Evolutionary conservation across 2,329 filamentous ascomycete genomes (phyloP).

Genomic region (Drechslera avenae): DNA sequence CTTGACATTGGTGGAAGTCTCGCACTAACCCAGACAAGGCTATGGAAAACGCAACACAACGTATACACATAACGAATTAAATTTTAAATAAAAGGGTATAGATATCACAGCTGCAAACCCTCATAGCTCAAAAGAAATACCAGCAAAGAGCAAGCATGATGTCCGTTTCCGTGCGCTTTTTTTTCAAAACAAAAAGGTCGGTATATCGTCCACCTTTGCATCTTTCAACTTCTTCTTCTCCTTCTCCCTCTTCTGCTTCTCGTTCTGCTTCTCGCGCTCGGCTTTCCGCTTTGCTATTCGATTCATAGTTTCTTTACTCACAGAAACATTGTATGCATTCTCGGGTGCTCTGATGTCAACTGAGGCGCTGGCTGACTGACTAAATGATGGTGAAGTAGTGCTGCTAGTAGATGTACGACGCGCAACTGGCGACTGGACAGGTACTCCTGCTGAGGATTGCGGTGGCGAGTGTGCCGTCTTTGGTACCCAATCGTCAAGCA

Average conservation of each 20-base stretch:
- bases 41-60: too few relatives aligned
- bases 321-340: not conserved
- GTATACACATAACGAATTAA: too few relatives aligned
- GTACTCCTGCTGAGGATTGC: not conserved
- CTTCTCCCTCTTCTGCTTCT: slow-evolving; percentile 33
- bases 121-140: too few relatives aligned
- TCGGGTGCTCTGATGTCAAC: slow-evolving; percentile 12
- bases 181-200: slow-evolving; percentile 52
- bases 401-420: not conserved
- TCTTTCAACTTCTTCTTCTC: slow-evolving; percentile 33
- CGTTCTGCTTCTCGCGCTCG: slow-evolving; percentile 30
- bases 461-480: slow-evolving; percentile 4
- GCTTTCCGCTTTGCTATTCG: slow-evolving; percentile 41
- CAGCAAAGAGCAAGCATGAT: too few relatives aligned
- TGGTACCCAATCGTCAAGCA: slow-evolving; percentile 31
- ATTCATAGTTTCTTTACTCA: slow-evolving; percentile 30
- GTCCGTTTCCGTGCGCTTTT: too few relatives aligned
- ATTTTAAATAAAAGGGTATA: too few relatives aligned
- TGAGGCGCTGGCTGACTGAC: slow-evolving; percentile 11
- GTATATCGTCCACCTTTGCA: slow-evolving; percentile 48
- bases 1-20: too few relatives aligned
- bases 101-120: too few relatives aligned
- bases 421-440: not conserved
- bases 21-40: too few relatives aligned
- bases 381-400: not conserved